Base-by-base conservation (phyloP, 164 flowering plant species). In the Umbellularia californica region DNA sequence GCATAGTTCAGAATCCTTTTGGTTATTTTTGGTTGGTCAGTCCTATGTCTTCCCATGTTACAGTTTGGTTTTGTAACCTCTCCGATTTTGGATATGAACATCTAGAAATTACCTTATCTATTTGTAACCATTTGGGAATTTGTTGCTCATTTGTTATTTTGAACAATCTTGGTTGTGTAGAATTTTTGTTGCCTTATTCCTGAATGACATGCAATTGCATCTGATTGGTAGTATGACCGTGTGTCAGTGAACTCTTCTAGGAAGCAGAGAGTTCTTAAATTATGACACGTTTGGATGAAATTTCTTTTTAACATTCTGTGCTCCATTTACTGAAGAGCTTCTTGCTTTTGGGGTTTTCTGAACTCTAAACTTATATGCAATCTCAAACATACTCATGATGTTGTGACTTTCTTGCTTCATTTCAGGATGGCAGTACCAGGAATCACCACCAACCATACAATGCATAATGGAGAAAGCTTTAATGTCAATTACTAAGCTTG, bases 351-450 rank as follows among this genome's bases (percentile, higher is more conserved):
- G n/a, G 28, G 19, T 30, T 27, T 19, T 25, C 4, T 6, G 20
- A 67, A 7, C 1, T 15, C 50, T 9, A 28, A 30, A 30, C 9
- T 2, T 28, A 15, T 35, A 5, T 15, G 1, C 30, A 19, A 1
- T 28, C 66, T 30, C 19, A 35, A 28, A 20, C 30, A 72, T 27
- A 55, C 50, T 72, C n/a, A 25, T 30, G 50, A 5, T 41, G 62
- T 52, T 52, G 55, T 74, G 71, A 69, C 10, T 69, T 75, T 41
- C 47, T 41, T 41, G 47, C 47, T 41, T 64, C 66, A 6, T 77
- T 72, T 83, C 85, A 95, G 99, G 99, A 11, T 93, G 99, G 99
- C 99, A 93, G 78, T 95, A 88, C 82, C 99, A 93, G 80, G 73
- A 68, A 72, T 83, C 90, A n/a, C 85, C 92, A n/a, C 96, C 97